Base-by-base conservation (phyloP, 2,329 filamentous ascomycete species). In the Torrubiella hemipterigena region DNA sequence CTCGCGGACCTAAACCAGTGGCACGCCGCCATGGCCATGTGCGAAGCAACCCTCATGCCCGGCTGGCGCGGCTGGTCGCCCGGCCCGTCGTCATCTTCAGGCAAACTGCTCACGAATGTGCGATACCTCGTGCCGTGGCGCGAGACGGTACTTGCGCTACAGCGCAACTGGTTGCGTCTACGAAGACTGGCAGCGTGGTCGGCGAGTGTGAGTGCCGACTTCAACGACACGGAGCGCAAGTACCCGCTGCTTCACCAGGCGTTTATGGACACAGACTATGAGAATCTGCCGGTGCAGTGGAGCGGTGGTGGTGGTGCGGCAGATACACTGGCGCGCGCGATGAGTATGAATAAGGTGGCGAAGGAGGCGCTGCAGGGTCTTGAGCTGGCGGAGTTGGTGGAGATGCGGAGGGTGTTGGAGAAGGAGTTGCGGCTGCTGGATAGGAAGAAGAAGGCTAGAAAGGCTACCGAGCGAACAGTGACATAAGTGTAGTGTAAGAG, bases 31-130 rank as follows among this genome's bases (percentile, higher is more conserved):
- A 93, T 91, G 55, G 49, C 59, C 15, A 56, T 77, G 31, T 89
- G 82, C 49, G 89, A 96, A 58, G 57, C 65, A 17, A 72, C 74
- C 37, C 75, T 96, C 33, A 93, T 94, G 70, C 67, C 71, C 2
- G 65, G 71, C 20, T 94, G 86, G 70, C 69, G 71, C 9, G 84
- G 85, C 16, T 95, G 86, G 83, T 42, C 37, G 11, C 41, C 44
- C 13, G 19, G 39, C 6, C n/a, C n/a, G n/a, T n/a, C n/a, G n/a
- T n/a, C n/a, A n/a, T n/a, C n/a, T n/a, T n/a, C n/a, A n/a, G n/a
- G n/a, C n/a, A n/a, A n/a, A n/a, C n/a, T n/a, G n/a, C n/a, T n/a
- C n/a, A n/a, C n/a, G n/a, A n/a, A n/a, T n/a, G 35, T 43, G 24
- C 32, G 26, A 11, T 52, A 58, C 8, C 43, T 61, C 29, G 26